Evolutionary conservation across 2,329 filamentous ascomycete species (phyloP).

Genomic region (Bipolaris cookei): DNA sequence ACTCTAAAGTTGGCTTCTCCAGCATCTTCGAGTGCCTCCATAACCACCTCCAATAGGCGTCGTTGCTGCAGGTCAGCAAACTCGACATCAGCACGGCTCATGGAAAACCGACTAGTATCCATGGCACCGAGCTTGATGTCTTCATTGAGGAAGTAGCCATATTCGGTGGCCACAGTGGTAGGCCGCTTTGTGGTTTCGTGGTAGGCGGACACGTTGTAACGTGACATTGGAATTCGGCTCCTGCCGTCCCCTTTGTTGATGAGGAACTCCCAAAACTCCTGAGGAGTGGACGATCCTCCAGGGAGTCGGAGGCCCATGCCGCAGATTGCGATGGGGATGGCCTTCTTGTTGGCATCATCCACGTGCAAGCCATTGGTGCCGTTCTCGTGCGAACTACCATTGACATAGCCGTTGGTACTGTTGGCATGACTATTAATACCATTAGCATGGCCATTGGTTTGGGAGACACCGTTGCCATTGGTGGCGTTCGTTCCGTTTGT

Average conservation of each 20-base stretch:
- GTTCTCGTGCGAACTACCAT: not conserved
- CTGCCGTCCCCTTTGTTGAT: not conserved
- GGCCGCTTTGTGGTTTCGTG: constrained; percentile 27
- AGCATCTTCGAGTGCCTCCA: constrained; percentile 36
- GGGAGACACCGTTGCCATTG: not conserved
- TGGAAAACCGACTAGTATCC: not conserved
- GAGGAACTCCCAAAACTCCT: constrained; percentile 44
- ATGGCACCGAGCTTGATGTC: not conserved
- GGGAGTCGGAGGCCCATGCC: constrained; percentile 34
- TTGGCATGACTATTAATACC: not conserved
- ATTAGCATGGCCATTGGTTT: not conserved
- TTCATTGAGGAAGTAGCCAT: constrained; percentile 31
- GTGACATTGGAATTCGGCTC: not conserved
- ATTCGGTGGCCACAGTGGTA: constrained; percentile 9
- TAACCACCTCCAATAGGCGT: constrained; percentile 29
- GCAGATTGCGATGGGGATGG: constrained; percentile 29
- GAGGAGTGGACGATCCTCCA: constrained; percentile 16
- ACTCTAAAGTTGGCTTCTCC: constrained; percentile 17
- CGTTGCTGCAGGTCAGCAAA: constrained; percentile 32
- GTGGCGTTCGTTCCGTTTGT: not conserved
- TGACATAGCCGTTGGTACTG: not conserved
- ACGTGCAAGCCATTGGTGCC: not conserved
- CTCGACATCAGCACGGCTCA: constrained; percentile 1
- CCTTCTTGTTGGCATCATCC: not conserved
- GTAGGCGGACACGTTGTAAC: constrained; percentile 18